Percentiles rank a stretch among this genome's conserved stretches.
These are phyloP conservation scores for Eutypa lata DNA, from an alignment of 2,329 filamentous ascomycete genomes.

Conservation along the genomic window DNA sequence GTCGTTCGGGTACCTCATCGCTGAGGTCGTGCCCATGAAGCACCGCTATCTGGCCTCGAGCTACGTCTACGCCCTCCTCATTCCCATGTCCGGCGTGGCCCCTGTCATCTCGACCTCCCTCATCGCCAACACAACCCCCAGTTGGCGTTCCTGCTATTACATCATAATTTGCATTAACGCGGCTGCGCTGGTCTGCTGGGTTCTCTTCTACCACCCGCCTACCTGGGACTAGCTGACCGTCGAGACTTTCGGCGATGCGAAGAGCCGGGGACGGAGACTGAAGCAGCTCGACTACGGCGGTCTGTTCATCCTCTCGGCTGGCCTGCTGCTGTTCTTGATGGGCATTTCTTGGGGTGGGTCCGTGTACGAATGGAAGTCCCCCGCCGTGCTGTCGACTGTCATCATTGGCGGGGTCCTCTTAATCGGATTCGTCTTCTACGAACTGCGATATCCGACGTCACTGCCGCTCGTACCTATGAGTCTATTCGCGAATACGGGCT, in stretches of 20 bases:
- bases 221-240: constrained; percentile 21
- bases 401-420: constrained; percentile 31
- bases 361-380: constrained; percentile 40
- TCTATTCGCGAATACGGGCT: not conserved
- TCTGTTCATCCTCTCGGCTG: constrained; percentile 42
- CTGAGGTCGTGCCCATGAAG: constrained; percentile 41
- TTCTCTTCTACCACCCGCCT: constrained; percentile 39
- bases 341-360: constrained; percentile 43
- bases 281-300: constrained; percentile 41
- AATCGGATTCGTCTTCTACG: constrained; percentile 34
- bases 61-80: constrained; percentile 32
- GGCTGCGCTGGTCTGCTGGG: constrained; percentile 31
- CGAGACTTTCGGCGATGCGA: constrained; percentile 34
- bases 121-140: constrained; percentile 5
- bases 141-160: constrained; percentile 41
- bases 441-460: constrained; percentile 34
- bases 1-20: constrained; percentile 34
- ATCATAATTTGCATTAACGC: constrained; percentile 36
- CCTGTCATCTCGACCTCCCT: constrained; percentile 23
- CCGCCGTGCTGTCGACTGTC: constrained; percentile 35
- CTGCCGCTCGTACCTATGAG: constrained; percentile 24
- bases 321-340: constrained; percentile 43
- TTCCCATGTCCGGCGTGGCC: constrained; percentile 31
- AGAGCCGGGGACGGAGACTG: constrained; percentile 32
- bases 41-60: constrained; percentile 32